These are phyloP conservation scores for Sarocladium kiliense DNA, from an alignment of 2,329 filamentous ascomycete species.

Conservation along the genomic window DNA sequence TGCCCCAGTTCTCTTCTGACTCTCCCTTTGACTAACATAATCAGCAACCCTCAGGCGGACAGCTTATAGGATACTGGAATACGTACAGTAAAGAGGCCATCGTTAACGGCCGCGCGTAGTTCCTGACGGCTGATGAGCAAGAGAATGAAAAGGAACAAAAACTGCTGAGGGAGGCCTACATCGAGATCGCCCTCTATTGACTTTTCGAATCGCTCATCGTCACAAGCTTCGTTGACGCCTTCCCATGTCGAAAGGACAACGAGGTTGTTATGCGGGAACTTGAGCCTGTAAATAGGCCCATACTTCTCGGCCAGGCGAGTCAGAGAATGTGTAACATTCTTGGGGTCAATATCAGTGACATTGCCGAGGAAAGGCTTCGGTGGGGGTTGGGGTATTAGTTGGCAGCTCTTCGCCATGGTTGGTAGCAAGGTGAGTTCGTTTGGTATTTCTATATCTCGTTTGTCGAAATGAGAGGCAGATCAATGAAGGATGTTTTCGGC, in stretches of 20 bases:
- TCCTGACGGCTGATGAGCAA: constrained; percentile 25
- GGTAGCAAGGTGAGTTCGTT: no score
- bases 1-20: constrained; percentile 49
- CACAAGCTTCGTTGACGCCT: constrained; percentile 57
- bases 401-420: background rate
- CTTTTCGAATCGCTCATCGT: constrained; percentile 64
- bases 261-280: constrained; percentile 32
- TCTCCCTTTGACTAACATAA: background rate
- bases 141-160: no score
- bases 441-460: no score
- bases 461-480: no score
- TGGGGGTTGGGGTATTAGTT: background rate
- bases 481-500: no score
- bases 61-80: no score
- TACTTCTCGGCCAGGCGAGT: constrained; percentile 53
- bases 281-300: constrained; percentile 35
- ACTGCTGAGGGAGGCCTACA: constrained; percentile 18
- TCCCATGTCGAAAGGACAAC: constrained; percentile 47
- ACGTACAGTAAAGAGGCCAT: constrained; percentile 58
- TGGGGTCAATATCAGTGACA: constrained; percentile 51
- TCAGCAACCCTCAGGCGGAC: background rate
- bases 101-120: constrained; percentile 54
- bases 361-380: constrained; percentile 56
- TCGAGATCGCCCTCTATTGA: constrained; percentile 41
- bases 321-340: constrained; percentile 49